Evolutionary conservation across 139 green algal species (phyloP).

Genomic region (Astrephomene gubernaculifera): DNA sequence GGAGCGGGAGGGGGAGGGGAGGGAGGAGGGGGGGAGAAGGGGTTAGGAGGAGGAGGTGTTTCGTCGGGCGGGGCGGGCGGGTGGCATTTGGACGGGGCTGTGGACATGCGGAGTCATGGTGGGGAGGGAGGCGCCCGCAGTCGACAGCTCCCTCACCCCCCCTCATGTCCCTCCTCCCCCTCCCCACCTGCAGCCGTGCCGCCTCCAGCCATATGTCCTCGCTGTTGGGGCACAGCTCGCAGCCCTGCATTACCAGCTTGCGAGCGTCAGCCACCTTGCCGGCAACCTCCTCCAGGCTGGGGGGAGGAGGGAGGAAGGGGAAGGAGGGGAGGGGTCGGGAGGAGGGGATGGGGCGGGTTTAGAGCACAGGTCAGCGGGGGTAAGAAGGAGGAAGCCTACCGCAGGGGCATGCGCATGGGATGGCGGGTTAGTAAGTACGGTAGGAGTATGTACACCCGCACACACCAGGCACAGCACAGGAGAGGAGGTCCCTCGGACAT

Average conservation of each 20-base stretch:
- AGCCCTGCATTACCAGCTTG: conserved; percentile 83
- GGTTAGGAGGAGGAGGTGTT: neutral
- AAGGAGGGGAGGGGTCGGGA: neutral
- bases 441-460: too few relatives aligned
- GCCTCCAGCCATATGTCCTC: conserved; percentile 99
- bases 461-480: too few relatives aligned
- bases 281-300: conserved; percentile 67
- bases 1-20: neutral
- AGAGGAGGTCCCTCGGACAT: too few relatives aligned
- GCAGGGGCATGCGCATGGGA: too few relatives aligned
- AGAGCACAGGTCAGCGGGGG: too few relatives aligned
- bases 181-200: conserved; percentile 80
- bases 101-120: neutral
- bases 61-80: neutral
- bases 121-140: neutral
- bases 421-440: too few relatives aligned
- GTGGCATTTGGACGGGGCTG: too few relatives aligned
- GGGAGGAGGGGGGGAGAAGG: neutral
- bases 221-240: conserved; percentile 91
- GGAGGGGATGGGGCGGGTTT: neutral
- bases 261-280: conserved; percentile 78
- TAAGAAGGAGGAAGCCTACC: too few relatives aligned
- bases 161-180: neutral
- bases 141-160: neutral
- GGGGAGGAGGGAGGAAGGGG: neutral